These are phyloP conservation scores for Xylariomycetidae sp. DNA, from an alignment of 2,329 filamentous ascomycete genomes.

Conservation along the genomic window DNA sequence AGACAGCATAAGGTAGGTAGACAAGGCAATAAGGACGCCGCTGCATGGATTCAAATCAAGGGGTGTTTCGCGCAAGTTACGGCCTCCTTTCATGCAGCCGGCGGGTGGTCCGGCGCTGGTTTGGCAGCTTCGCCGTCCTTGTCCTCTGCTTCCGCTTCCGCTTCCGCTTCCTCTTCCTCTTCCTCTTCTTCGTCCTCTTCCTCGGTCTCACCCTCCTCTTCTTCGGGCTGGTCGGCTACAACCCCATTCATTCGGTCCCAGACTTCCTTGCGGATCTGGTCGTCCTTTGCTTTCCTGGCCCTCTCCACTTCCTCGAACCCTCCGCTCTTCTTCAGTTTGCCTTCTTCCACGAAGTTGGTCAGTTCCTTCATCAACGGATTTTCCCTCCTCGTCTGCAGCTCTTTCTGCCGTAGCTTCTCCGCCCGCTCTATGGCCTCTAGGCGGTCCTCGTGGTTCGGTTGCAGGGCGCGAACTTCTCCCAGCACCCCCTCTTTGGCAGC, in stretches of 20 bases:
- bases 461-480: conserved; percentile 85
- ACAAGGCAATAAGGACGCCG: no score
- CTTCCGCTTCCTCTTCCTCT: conserved; percentile 13
- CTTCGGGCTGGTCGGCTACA: conserved; percentile 34
- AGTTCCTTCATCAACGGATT: conserved; percentile 82
- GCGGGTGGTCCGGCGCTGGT: no score
- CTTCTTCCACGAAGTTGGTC: conserved; percentile 76
- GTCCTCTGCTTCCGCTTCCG: no score
- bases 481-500: conserved; percentile 87
- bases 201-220: conserved; percentile 27
- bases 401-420: conserved; percentile 83
- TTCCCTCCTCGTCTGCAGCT: conserved; percentile 70
- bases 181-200: conserved; percentile 7
- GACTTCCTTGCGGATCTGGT: conserved; percentile 74
- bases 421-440: conserved; percentile 96
- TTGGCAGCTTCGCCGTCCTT: no score
- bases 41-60: no score
- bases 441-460: conserved; percentile 88
- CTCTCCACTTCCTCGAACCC: conserved; percentile 93
- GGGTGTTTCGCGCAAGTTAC: no score
- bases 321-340: conserved; percentile 91
- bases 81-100: no score
- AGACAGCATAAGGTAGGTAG: no score
- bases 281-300: conserved; percentile 76
- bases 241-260: conserved; percentile 62